phyloP scores from a whole-genome alignment of 257 asterid species.

The Mentha longifolia region DNA sequence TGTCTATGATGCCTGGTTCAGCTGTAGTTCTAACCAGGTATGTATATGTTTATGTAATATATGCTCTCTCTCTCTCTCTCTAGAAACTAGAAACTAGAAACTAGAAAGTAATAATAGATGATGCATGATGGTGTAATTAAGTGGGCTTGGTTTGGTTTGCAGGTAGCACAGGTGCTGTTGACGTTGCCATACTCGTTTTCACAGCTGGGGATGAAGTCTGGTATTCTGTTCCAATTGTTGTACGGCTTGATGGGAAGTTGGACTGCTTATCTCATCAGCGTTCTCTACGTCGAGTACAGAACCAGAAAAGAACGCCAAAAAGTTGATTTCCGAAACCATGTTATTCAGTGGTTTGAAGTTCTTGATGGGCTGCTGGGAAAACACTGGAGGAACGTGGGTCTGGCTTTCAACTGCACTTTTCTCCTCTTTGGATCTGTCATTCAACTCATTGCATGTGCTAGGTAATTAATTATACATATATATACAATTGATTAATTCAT shows the following conservation, averaged over 20 bases:
- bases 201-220: constrained; percentile 85
- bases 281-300: constrained; percentile 79
- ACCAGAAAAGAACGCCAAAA: constrained; percentile 84
- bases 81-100: too few species aligned
- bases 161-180: constrained; percentile 92
- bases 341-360: constrained; percentile 73
- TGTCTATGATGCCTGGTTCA: constrained; percentile 90
- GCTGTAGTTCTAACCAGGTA: constrained; percentile 88
- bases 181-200: constrained; percentile 91
- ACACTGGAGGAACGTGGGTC: constrained; percentile 55
- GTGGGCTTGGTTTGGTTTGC: neutral
- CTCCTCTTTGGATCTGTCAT: constrained; percentile 56
- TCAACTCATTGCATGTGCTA: constrained; percentile 63
- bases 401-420: constrained; percentile 53
- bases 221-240: constrained; percentile 73
- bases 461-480: too few species aligned
- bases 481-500: too few species aligned
- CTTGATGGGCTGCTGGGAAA: constrained; percentile 59
- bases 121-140: too few species aligned
- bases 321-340: constrained; percentile 84
- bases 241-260: constrained; percentile 87
- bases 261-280: constrained; percentile 88
- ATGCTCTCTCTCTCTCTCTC: too few species aligned
- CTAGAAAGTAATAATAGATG: too few species aligned
- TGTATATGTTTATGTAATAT: too few species aligned